phyloP scores from a whole-genome alignment of 306 rosid species.

The Myrica gale region DNA sequence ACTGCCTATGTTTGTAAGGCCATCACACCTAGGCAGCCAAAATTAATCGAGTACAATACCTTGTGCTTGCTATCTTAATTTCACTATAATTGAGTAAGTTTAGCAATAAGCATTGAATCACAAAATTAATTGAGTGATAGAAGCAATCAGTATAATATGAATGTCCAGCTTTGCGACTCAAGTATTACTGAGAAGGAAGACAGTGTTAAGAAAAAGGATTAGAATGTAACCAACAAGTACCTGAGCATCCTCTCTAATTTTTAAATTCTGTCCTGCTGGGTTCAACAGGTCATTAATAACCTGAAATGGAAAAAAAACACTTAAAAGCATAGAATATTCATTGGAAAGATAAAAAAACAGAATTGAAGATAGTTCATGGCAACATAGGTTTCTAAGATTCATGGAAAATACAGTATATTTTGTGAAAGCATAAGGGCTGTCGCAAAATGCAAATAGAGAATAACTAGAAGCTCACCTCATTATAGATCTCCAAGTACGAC shows the following conservation, averaged over 20 bases:
- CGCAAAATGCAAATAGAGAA: slow-evolving; percentile 13
- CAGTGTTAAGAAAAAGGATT: slow-evolving; percentile 25
- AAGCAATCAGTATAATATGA: background rate
- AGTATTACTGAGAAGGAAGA: slow-evolving; percentile 17
- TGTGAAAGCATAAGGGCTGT: slow-evolving; percentile 13
- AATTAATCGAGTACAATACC: background rate
- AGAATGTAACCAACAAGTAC: slow-evolving; percentile 38
- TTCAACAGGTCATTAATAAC: slow-evolving; percentile 94
- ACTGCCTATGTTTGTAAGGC: background rate
- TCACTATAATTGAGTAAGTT: slow-evolving; percentile 19
- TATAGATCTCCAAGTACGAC: slow-evolving; percentile 95
- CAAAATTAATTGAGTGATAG: background rate
- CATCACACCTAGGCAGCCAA: background rate
- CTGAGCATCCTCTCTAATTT: slow-evolving; percentile 98
- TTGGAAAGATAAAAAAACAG: slow-evolving; percentile 24
- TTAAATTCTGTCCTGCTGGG: slow-evolving; percentile 97
- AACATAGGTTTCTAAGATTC: slow-evolving; percentile 19
- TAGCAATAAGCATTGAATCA: slow-evolving; percentile 16
- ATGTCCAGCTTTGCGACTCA: background rate
- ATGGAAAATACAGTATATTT: slow-evolving; percentile 16
- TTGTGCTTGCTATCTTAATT: background rate
- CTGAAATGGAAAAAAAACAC: slow-evolving; percentile 46
- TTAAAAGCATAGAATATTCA: slow-evolving; percentile 17
- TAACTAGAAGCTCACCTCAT: slow-evolving; percentile 66
- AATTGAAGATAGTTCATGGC: slow-evolving; percentile 23